Percentiles rank a stretch among this genome's conserved stretches.
These are phyloP conservation scores for Beverwykella pulmonaria DNA, from an alignment of 495 filamentous ascomycete species.

Conservation along the genomic window DNA sequence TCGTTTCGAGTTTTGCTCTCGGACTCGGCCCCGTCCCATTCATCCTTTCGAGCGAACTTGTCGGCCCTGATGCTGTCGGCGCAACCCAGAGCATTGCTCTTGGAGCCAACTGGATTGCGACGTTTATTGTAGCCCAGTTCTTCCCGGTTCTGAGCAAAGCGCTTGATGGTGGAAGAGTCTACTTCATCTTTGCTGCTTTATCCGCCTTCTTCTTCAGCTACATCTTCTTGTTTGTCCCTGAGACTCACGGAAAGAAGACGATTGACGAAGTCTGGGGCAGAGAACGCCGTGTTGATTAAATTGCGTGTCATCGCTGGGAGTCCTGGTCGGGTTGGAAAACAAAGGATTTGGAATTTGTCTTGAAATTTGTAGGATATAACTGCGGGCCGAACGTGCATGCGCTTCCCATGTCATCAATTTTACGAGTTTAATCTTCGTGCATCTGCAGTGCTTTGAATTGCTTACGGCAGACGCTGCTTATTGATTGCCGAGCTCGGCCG, in stretches of 20 bases:
- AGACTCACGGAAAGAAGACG: conserved; percentile 79
- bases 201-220: conserved; percentile 67
- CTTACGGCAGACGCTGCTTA: conserved; percentile 18
- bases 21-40: conserved; percentile 93
- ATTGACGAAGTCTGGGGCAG: conserved; percentile 89
- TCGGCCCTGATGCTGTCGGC: conserved; percentile 84
- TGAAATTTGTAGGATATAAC: background rate
- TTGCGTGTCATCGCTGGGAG: background rate
- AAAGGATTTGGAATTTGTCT: background rate
- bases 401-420: background rate
- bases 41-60: conserved; percentile 86
- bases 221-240: conserved; percentile 71
- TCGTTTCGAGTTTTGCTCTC: conserved; percentile 87
- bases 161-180: conserved; percentile 72
- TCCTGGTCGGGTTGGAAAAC: background rate
- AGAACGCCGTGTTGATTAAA: conserved; percentile 49
- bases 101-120: conserved; percentile 86
- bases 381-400: background rate
- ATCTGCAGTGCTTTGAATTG: conserved; percentile 18
- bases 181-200: conserved; percentile 81
- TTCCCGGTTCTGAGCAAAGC: conserved; percentile 82
- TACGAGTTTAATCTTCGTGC: background rate
- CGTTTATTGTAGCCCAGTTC: conserved; percentile 88
- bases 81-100: conserved; percentile 84
- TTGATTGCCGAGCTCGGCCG: conserved; percentile 18